phyloP scores from a whole-genome alignment of 768 basidiomycete genomes.

The Boletus tomentosulus region DNA sequence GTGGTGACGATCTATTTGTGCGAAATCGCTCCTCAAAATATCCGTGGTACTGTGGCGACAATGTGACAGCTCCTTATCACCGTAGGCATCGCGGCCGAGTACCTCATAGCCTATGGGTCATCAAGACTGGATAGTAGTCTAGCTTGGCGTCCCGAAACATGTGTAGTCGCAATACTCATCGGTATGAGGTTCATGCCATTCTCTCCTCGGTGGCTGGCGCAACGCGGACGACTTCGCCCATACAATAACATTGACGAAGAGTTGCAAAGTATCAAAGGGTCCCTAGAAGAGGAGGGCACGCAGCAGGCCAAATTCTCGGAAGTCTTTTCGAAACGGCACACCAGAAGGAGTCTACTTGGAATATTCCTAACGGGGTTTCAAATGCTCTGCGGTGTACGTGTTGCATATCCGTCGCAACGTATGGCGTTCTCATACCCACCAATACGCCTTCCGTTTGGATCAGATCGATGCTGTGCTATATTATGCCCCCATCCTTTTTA shows the following conservation, averaged over 20 bases:
- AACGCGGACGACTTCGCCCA: slow-evolving; percentile 25
- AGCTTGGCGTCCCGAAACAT: slow-evolving; percentile 27
- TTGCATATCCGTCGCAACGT: neutral
- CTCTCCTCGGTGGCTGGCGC: slow-evolving; percentile 29
- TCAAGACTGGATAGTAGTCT: slow-evolving; percentile 20
- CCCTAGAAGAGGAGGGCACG: slow-evolving; percentile 20
- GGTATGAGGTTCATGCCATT: slow-evolving; percentile 24
- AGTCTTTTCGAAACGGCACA: slow-evolving; percentile 27
- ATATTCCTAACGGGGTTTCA: slow-evolving; percentile 43
- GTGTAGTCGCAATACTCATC: slow-evolving; percentile 12
- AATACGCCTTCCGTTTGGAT: neutral
- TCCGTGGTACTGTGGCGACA: slow-evolving; percentile 39
- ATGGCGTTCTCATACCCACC: neutral
- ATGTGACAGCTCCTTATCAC: slow-evolving; percentile 42
- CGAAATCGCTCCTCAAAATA: slow-evolving; percentile 40
- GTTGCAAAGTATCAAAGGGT: slow-evolving; percentile 14
- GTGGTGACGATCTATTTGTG: slow-evolving; percentile 38
- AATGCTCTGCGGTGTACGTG: slow-evolving; percentile 33
- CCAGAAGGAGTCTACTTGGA: slow-evolving; percentile 36
- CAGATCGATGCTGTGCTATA: slow-evolving; percentile 30
- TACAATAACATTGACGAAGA: slow-evolving; percentile 18
- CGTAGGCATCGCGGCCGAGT: slow-evolving; percentile 38
- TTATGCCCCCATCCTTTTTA: slow-evolving; percentile 46
- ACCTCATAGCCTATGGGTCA: slow-evolving; percentile 24
- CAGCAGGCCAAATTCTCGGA: slow-evolving; percentile 23